Evolutionary conservation across 306 rosid species (phyloP).

Genomic region (Abrus pulchellus): DNA sequence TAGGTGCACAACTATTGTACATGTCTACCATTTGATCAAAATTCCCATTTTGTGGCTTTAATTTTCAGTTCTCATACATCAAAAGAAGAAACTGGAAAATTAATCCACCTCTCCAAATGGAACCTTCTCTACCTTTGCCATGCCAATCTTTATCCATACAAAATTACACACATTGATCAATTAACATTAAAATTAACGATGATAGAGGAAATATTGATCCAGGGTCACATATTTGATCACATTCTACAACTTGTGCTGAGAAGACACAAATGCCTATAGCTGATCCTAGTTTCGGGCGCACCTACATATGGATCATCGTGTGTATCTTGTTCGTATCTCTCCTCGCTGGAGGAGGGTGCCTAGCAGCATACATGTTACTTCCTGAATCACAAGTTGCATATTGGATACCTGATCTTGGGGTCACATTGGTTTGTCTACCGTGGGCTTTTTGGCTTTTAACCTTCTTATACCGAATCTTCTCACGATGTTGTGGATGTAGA

Average conservation of each 20-base stretch:
- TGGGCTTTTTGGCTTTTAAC: conserved; percentile 79
- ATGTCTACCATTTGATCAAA: conserved; percentile 39
- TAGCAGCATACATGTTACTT: conserved; percentile 50
- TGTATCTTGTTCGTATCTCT: conserved; percentile 49
- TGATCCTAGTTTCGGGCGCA: conserved; percentile 48
- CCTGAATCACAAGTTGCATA: conserved; percentile 48
- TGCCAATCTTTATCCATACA: conserved; percentile 1
- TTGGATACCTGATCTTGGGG: conserved; percentile 62
- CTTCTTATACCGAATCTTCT: conserved; percentile 58
- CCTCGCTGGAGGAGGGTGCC: conserved; percentile 66
- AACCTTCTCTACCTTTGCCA: conserved; percentile 22
- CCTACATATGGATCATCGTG: conserved; percentile 60
- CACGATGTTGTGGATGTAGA: conserved; percentile 55
- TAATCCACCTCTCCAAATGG: conserved; percentile 22
- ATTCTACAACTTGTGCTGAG: background rate
- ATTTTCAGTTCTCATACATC: background rate
- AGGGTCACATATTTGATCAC: conserved; percentile 19
- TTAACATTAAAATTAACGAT: conserved; percentile 42
- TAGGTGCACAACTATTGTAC: conserved; percentile 45
- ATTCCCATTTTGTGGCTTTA: conserved; percentile 3
- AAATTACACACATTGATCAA: background rate
- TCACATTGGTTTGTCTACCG: conserved; percentile 66
- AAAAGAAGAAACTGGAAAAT: background rate
- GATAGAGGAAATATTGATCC: conserved; percentile 38
- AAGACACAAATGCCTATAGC: conserved; percentile 54